A percentile compares a stretch with the other conserved stretches of the same genome.
phyloP scores from a whole-genome alignment of 2,329 filamentous ascomycete species.

The Diaporthe helianthi region DNA sequence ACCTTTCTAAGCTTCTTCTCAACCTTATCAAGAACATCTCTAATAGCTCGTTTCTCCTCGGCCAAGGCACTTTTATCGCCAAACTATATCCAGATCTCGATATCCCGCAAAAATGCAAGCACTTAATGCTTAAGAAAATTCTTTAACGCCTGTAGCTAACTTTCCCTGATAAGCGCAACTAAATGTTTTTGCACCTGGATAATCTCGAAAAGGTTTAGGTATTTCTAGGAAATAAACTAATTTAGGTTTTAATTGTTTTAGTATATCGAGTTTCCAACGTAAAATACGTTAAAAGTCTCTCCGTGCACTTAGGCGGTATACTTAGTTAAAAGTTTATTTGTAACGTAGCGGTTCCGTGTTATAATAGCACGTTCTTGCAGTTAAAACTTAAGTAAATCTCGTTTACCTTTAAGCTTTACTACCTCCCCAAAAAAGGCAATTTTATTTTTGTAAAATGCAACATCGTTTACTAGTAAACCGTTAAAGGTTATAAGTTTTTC shows the following conservation, averaged over 20 bases:
- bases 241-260: neutral
- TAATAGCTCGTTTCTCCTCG: neutral
- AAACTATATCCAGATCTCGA: constrained; percentile 10
- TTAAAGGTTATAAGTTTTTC: neutral
- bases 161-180: neutral
- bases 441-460: neutral
- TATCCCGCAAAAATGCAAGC: neutral
- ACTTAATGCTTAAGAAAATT: neutral
- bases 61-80: neutral
- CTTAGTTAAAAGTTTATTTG: neutral
- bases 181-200: neutral
- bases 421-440: neutral
- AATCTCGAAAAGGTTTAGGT: neutral
- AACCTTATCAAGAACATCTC: neutral
- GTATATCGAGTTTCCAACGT: neutral
- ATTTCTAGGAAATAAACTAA: neutral
- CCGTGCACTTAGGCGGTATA: neutral
- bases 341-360: neutral
- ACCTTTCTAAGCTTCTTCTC: neutral
- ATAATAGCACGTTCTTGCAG: neutral
- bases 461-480: neutral
- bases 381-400: neutral
- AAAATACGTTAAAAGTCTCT: neutral
- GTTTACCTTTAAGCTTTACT: neutral
- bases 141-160: neutral